Percentiles rank a stretch among this genome's conserved stretches.
Evolutionary conservation across 352 stramenopile genomes (phyloP).

Genomic region (Phytophthora brassicae): DNA sequence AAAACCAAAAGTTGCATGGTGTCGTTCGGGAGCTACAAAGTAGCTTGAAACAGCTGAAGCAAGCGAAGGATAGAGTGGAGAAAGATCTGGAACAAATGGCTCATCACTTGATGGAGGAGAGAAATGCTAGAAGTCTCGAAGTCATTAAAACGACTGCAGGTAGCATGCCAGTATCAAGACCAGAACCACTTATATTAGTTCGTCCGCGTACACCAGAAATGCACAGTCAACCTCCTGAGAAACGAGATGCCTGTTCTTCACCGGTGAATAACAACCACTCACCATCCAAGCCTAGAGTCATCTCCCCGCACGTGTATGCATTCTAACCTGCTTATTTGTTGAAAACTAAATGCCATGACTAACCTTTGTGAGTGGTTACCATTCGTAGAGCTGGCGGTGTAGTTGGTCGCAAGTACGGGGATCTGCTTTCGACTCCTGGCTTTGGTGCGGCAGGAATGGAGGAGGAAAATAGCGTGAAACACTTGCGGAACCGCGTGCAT

Average conservation of each 20-base stretch:
- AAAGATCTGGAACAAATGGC: constrained; percentile 61
- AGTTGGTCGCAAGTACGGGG: constrained; percentile 40
- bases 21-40: constrained; percentile 83
- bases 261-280: constrained; percentile 39
- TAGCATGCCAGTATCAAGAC: constrained; percentile 11
- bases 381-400: constrained; percentile 32
- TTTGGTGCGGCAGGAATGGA: constrained; percentile 21
- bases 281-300: neutral
- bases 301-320: constrained; percentile 23
- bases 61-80: constrained; percentile 69
- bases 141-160: constrained; percentile 26
- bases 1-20: constrained; percentile 81
- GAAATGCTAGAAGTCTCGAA: constrained; percentile 41
- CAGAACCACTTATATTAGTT: constrained; percentile 20
- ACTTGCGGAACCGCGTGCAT: constrained; percentile 80
- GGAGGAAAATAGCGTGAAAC: constrained; percentile 46
- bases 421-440: constrained; percentile 14
- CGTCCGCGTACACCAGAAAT: constrained; percentile 9
- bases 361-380: constrained; percentile 3
- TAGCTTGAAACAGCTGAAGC: constrained; percentile 80
- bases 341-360: neutral
- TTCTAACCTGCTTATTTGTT: neutral
- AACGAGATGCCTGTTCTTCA: constrained; percentile 65
- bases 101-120: constrained; percentile 73
- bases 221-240: constrained; percentile 31